Evolutionary conservation across 441 rosid genomes (phyloP).

Genomic region (Adansonia madagascariensis): DNA sequence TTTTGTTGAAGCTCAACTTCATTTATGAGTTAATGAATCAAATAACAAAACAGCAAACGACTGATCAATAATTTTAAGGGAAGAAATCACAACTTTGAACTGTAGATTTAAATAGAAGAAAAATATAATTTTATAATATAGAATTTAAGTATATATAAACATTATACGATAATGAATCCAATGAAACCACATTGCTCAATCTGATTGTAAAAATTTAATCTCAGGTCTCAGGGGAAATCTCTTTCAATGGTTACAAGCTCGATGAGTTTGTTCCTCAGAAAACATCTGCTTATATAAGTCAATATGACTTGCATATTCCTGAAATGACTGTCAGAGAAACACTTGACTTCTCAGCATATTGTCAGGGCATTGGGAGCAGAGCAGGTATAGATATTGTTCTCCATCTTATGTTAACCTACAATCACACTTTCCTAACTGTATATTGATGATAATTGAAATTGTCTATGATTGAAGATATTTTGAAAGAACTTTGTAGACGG

Average conservation of each 20-base stretch:
- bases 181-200: no score
- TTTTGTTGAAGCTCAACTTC: no score
- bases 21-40: no score
- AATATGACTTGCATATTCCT: conserved; percentile 57
- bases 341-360: conserved; percentile 42
- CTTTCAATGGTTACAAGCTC: conserved; percentile 56
- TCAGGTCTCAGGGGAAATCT: conserved; percentile 40
- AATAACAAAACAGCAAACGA: no score
- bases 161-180: background rate
- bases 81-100: no score
- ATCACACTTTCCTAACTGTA: background rate
- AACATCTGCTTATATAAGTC: conserved; percentile 31
- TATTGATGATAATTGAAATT: background rate
- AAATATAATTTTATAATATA: no score
- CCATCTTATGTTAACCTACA: background rate
- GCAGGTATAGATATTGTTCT: conserved; percentile 14
- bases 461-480: background rate
- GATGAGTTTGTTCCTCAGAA: conserved; percentile 42
- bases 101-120: no score
- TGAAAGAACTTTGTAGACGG: conserved; percentile 50
- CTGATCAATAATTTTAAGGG: no score
- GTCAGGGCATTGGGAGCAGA: conserved; percentile 22
- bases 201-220: background rate
- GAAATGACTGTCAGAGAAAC: conserved; percentile 55
- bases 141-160: no score